Evolutionary conservation across 495 filamentous ascomycete genomes (phyloP).

Genomic region (Xylaria venustula): DNA sequence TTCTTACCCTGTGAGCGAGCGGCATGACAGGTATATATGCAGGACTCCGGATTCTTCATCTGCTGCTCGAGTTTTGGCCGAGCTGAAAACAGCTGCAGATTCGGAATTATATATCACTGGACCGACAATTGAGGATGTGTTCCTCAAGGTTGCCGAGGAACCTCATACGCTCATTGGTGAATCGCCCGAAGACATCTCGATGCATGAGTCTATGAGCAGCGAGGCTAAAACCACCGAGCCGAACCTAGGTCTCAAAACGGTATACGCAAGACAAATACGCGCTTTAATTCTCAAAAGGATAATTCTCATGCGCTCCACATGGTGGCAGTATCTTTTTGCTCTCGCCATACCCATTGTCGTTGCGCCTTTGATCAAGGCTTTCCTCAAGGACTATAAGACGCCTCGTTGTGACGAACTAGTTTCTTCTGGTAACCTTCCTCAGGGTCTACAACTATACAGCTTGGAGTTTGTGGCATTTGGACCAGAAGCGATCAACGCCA

Average conservation of each 20-base stretch:
- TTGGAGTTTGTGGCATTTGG: slow-evolving; percentile 1
- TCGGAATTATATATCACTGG: slow-evolving; percentile 65
- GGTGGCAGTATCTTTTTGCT: slow-evolving; percentile 61
- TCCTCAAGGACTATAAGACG: slow-evolving; percentile 46
- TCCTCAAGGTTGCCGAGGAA: slow-evolving; percentile 67
- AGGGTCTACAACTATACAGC: not conserved
- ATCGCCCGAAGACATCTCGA: slow-evolving; percentile 20
- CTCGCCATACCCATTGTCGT: slow-evolving; percentile 62
- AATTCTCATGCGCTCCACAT: slow-evolving; percentile 63
- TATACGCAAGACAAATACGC: slow-evolving; percentile 57
- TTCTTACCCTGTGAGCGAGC: slow-evolving; percentile 45
- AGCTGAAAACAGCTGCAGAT: slow-evolving; percentile 52
- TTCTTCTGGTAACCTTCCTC: slow-evolving; percentile 8
- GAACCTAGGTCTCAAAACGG: slow-evolving; percentile 16
- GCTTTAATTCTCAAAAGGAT: slow-evolving; percentile 66
- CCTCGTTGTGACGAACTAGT: slow-evolving; percentile 20
- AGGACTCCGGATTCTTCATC: slow-evolving; percentile 53
- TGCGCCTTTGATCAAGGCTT: slow-evolving; percentile 15
- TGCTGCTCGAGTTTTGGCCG: slow-evolving; percentile 53
- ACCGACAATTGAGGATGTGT: slow-evolving; percentile 73
- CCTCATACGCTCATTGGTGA: slow-evolving; percentile 30
- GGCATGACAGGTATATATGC: slow-evolving; percentile 59
- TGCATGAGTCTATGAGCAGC: slow-evolving; percentile 16
- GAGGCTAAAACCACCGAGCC: slow-evolving; percentile 11
- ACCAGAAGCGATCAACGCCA: slow-evolving; percentile 16